Percentiles rank a stretch among this genome's conserved stretches.
phyloP scores from a whole-genome alignment of 345 rosid genomes.

The Xanthoceras sorbifolium region DNA sequence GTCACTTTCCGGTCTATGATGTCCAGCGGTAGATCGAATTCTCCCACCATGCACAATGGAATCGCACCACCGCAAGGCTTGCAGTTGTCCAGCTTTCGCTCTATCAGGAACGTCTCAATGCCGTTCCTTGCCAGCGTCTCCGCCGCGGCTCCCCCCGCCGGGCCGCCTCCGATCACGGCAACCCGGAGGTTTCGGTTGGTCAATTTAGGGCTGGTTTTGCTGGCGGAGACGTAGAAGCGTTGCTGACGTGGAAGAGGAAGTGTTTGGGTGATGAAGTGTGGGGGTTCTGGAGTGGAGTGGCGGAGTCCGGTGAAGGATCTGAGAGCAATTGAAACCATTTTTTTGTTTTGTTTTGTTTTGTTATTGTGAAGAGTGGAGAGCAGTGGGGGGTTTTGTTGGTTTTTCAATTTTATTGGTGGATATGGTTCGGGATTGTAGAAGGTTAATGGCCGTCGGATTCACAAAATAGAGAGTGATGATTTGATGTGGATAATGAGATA shows the following conservation, averaged over 20 bases:
- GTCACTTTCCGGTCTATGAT: slow-evolving; percentile 87
- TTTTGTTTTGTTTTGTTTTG: neutral
- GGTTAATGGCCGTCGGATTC: slow-evolving; percentile 41
- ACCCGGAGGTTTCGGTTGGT: slow-evolving; percentile 76
- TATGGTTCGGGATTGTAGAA: slow-evolving; percentile 58
- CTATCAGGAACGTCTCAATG: slow-evolving; percentile 77
- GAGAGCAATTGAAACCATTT: slow-evolving; percentile 64
- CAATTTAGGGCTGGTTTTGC: slow-evolving; percentile 63
- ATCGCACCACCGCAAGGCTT: slow-evolving; percentile 98
- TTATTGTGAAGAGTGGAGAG: slow-evolving; percentile 3
- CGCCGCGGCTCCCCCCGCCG: slow-evolving; percentile 83
- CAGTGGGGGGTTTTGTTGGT: neutral
- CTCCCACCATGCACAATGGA: slow-evolving; percentile 96
- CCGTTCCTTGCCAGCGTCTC: slow-evolving; percentile 88
- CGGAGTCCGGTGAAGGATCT: slow-evolving; percentile 83
- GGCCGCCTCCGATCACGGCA: slow-evolving; percentile 94
- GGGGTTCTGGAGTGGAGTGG: slow-evolving; percentile 41
- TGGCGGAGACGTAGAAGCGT: slow-evolving; percentile 38
- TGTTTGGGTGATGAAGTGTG: slow-evolving; percentile 32
- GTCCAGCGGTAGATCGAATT: slow-evolving; percentile 88
- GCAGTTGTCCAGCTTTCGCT: slow-evolving; percentile 88
- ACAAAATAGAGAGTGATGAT: slow-evolving; percentile 42
- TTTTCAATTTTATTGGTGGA: slow-evolving; percentile 35
- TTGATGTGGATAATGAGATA: slow-evolving; percentile 51
- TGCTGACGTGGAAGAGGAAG: slow-evolving; percentile 17